Conservation (phyloP, 73 alveolate genomes). For the Tetrahymena elliotti region DNA sequence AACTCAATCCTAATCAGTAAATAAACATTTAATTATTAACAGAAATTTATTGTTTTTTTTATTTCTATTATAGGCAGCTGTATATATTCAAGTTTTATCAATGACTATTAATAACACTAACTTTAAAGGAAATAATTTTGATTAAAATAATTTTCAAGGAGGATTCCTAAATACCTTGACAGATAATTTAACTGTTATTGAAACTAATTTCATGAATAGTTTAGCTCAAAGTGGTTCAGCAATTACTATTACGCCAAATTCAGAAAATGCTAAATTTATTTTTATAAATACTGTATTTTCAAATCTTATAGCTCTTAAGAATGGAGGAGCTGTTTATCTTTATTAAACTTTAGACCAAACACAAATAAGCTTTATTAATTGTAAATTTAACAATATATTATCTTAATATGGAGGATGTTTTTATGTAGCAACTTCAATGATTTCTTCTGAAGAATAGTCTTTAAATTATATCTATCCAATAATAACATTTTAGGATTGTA, state of each 20-base stretch:
- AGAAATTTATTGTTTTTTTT: not conserved
- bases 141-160: not conserved
- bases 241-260: not conserved
- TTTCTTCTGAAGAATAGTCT: not conserved
- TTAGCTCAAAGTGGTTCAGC: not conserved
- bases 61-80: not conserved
- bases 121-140: not conserved
- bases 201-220: not conserved
- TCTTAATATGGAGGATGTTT: not conserved
- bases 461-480: not conserved
- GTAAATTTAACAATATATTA: not conserved
- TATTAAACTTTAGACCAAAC: not conserved
- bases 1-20: not conserved
- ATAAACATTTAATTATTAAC: too few species aligned
- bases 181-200: not conserved
- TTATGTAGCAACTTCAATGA: not conserved
- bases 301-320: not conserved
- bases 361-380: not conserved
- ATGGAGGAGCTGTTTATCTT: not conserved
- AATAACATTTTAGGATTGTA: not conserved
- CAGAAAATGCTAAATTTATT: not conserved
- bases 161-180: not conserved
- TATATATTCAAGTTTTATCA: not conserved
- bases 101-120: not conserved
- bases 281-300: not conserved